These are phyloP conservation scores for Venturia oleaginea DNA, from an alignment of 2,329 filamentous ascomycete species.

Conservation along the genomic window DNA sequence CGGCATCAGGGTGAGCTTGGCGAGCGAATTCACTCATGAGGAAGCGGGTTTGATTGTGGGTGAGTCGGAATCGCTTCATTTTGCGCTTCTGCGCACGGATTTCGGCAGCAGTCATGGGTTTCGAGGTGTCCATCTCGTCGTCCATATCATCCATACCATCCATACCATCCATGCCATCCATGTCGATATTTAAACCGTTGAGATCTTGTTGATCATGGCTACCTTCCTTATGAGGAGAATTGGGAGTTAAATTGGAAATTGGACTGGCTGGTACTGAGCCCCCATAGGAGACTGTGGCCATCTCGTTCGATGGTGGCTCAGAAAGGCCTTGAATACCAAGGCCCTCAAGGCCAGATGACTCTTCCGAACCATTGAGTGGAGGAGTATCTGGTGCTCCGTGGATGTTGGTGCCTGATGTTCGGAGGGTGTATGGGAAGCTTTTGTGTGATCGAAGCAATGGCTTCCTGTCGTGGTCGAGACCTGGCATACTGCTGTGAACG, in stretches of 20 bases:
- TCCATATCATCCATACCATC: constrained; percentile 17
- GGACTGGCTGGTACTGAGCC: constrained; percentile 39
- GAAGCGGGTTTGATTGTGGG: constrained; percentile 94
- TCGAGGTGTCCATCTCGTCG: constrained; percentile 20
- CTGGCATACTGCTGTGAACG: constrained; percentile 28
- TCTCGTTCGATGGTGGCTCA: constrained; percentile 23
- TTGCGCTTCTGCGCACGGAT: constrained; percentile 41
- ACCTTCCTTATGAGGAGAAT: constrained; percentile 31
- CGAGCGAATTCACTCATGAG: constrained; percentile 95
- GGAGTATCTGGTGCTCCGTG: constrained; percentile 11
- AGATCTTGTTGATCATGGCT: constrained; percentile 26
- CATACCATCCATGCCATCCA: constrained; percentile 22
- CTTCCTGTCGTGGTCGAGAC: constrained; percentile 22
- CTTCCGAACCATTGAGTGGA: constrained; percentile 17
- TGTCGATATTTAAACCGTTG: constrained; percentile 27
- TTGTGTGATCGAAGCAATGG: constrained; percentile 35
- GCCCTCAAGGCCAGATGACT: constrained; percentile 17
- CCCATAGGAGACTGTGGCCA: constrained; percentile 30
- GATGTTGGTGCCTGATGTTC: constrained; percentile 22
- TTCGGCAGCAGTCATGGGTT: constrained; percentile 36
- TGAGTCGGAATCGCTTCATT: constrained; percentile 77
- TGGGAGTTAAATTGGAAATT: constrained; percentile 35
- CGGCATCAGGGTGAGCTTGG: constrained; percentile 87
- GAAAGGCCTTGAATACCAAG: constrained; percentile 23
- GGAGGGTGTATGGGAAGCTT: constrained; percentile 35